Base-by-base conservation (phyloP, 768 basidiomycete species). In the Mycena epipterygia region DNA sequence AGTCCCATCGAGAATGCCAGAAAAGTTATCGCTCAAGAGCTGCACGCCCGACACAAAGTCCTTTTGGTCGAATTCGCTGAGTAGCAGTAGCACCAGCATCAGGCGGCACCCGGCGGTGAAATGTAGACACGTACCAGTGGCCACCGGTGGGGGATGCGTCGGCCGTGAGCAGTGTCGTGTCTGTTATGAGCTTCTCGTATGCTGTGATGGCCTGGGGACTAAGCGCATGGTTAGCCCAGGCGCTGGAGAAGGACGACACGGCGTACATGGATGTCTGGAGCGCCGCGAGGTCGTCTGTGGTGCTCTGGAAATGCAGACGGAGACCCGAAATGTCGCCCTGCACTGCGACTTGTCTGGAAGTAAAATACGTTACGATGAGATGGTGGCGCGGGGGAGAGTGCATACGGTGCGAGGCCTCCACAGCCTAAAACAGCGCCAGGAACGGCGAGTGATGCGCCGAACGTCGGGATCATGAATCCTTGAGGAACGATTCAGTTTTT, bases 21-120 rank as follows among this genome's bases (percentile, higher is more conserved):
- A 27, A 53, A 70, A 79, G 67, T 79, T 79, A 60, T 79, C 69
- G 1, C 73, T 73, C 30, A 79, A 58, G n/a, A 79, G 73, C 68
- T 77, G 76, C 5, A 77, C 75, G 33, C 78, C 78, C 29, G 78
- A 75, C 17, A 77, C 76, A 42, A 79, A 79, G 53, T 71, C 76
- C 52, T 69, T 51, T 61, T 76, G 44, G 67, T 79, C 78, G 67
- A 79, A 79, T 73, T 74, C 78, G 52, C 77, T 78, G 51, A 37
- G 7, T 42, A 21, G 5, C 16, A n/a, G 7, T n/a, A 3, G 59
- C 19, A 57, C 41, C 14, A 46, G 23, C 17, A 29, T 57, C 27
- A 63, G 25, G 27, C 5, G 25, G 29, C 23, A n/a, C 37, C 30
- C 30, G 58, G n/a, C 46, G 30, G 25, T 14, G 27, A 42, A 16